A percentile compares a stretch with the other conserved stretches of the same genome.
Conservation (phyloP, 2,329 filamentous ascomycete species). For the Aschersonia sp. region DNA sequence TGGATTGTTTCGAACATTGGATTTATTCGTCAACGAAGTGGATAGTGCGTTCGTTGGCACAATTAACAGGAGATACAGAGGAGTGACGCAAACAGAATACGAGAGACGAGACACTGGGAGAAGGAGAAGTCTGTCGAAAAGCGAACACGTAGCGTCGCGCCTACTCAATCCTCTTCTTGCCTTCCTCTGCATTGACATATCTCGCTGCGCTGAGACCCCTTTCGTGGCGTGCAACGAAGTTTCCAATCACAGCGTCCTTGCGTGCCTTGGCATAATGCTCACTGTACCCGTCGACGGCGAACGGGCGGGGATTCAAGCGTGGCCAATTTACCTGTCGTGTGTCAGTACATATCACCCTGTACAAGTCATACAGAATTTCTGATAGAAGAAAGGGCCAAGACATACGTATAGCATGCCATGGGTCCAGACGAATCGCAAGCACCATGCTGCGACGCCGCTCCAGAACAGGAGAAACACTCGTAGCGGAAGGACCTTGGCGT, state of each 20-base stretch:
- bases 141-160: neutral
- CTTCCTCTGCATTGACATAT: conserved; percentile 80
- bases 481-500: conserved; percentile 66
- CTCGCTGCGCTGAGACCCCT: conserved; percentile 71
- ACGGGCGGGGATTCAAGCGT: conserved; percentile 79
- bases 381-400: conserved; percentile 11
- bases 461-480: conserved; percentile 73
- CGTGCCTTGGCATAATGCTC: conserved; percentile 72
- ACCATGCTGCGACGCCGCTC: conserved; percentile 55
- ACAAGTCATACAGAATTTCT: neutral
- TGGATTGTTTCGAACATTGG: no score
- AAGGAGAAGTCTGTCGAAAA: neutral
- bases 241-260: conserved; percentile 70
- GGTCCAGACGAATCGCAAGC: conserved; percentile 59
- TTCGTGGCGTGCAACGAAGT: conserved; percentile 56
- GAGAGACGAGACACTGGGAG: no score
- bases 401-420: conserved; percentile 93
- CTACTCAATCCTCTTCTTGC: conserved; percentile 94
- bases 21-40: no score
- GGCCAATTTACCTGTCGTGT: conserved; percentile 85
- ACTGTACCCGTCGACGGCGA: conserved; percentile 75
- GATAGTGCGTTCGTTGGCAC: no score
- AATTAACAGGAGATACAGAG: no score
- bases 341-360: neutral
- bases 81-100: no score